phyloP scores from a whole-genome alignment of 2,329 filamentous ascomycete species.

The Bipolaris oryzae region DNA sequence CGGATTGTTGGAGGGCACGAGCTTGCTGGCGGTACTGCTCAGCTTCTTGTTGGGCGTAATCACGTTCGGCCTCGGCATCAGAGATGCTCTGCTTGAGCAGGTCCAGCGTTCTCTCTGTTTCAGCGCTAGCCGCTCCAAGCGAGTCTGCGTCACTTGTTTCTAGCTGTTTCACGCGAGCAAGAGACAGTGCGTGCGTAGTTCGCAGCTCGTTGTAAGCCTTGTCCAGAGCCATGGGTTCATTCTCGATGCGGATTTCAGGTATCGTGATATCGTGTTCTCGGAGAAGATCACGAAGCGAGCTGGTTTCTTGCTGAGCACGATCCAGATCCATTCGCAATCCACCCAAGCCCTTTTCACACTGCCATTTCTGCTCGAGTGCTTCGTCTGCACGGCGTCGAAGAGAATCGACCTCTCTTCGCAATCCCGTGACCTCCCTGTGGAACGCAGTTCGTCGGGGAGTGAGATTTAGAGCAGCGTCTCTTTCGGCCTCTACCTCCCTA shows the following conservation, averaged over 20 bases:
- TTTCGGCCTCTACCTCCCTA: conserved; percentile 74
- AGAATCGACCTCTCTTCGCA: conserved; percentile 83
- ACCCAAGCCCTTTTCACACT: conserved; percentile 86
- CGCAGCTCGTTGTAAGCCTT: conserved; percentile 77
- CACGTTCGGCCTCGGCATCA: conserved; percentile 72
- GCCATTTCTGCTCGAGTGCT: conserved; percentile 93
- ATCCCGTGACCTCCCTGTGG: conserved; percentile 77
- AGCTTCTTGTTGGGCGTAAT: conserved; percentile 71
- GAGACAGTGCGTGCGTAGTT: conserved; percentile 69
- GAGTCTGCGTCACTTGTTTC: conserved; percentile 59
- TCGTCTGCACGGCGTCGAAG: conserved; percentile 89
- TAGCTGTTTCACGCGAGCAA: conserved; percentile 69
- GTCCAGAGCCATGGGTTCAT: conserved; percentile 71
- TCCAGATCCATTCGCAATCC: conserved; percentile 97
- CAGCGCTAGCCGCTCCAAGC: conserved; percentile 47
- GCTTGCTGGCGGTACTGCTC: conserved; percentile 67
- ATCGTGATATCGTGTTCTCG: conserved; percentile 82
- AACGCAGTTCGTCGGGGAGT: conserved; percentile 79
- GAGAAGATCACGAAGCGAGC: conserved; percentile 77
- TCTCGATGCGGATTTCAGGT: conserved; percentile 61
- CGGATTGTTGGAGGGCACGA: conserved; percentile 62
- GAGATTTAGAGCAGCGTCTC: conserved; percentile 71
- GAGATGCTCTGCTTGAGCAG: conserved; percentile 72
- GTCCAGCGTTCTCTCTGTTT: conserved; percentile 66
- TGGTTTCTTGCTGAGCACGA: conserved; percentile 90